Percentiles rank a stretch among this genome's conserved stretches.
Conservation (phyloP, 352 stramenopile genomes). For the Phytophthora pisi region DNA sequence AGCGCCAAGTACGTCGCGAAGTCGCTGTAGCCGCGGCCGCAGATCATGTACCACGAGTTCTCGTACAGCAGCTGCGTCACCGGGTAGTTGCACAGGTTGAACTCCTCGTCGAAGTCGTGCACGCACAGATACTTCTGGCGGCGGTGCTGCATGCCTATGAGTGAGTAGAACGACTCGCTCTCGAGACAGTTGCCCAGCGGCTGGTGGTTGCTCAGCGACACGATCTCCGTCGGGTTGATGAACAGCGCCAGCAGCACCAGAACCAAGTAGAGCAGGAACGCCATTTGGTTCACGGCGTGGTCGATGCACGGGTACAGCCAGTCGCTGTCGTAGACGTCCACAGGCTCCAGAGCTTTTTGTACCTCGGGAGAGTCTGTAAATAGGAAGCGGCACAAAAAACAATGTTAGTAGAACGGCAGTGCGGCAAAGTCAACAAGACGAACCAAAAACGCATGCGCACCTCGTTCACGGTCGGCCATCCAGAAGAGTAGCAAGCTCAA, state of each 20-base stretch:
- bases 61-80: constrained; percentile 73
- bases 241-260: constrained; percentile 61
- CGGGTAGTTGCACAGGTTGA: constrained; percentile 83
- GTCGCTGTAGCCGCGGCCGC: constrained; percentile 67
- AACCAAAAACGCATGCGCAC: constrained; percentile 14
- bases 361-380: constrained; percentile 56
- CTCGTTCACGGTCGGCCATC: constrained; percentile 75
- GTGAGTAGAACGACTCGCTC: constrained; percentile 60
- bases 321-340: constrained; percentile 83
- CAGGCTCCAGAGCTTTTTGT: constrained; percentile 55
- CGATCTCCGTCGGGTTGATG: constrained; percentile 72
- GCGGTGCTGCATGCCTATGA: constrained; percentile 60
- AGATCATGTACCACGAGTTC: constrained; percentile 88
- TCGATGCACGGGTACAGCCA: constrained; percentile 79
- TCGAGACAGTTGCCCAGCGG: constrained; percentile 71
- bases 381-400: background rate
- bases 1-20: constrained; percentile 61
- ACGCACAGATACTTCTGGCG: constrained; percentile 78
- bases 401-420: background rate
- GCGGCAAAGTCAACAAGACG: background rate
- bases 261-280: constrained; percentile 74
- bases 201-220: constrained; percentile 80
- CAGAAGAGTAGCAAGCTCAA: constrained; percentile 65
- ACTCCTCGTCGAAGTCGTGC: constrained; percentile 84
- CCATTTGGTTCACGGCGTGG: constrained; percentile 83